These are phyloP conservation scores for Annulohypoxylon bovei DNA, from an alignment of 495 filamentous ascomycete species.

Conservation along the genomic window DNA sequence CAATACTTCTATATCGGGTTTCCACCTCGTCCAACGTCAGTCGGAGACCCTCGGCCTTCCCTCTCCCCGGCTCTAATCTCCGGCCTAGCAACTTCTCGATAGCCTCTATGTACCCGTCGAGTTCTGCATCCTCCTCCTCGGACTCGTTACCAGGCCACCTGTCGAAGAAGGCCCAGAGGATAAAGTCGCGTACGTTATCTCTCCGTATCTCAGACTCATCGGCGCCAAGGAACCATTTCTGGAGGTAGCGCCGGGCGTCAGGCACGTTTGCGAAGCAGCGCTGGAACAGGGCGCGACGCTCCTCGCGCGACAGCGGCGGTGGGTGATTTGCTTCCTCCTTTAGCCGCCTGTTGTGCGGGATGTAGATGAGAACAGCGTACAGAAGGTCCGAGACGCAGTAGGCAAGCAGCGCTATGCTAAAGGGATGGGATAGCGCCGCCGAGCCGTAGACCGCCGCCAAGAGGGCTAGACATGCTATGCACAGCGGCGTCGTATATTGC, in stretches of 20 bases:
- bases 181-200: slow-evolving; percentile 73
- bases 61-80: slow-evolving; percentile 60
- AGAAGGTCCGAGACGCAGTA: slow-evolving; percentile 58
- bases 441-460: slow-evolving; percentile 47
- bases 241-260: slow-evolving; percentile 65
- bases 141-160: slow-evolving; percentile 46
- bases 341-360: slow-evolving; percentile 61
- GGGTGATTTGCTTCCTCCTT: slow-evolving; percentile 64
- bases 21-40: slow-evolving; percentile 72
- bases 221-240: slow-evolving; percentile 72
- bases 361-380: slow-evolving; percentile 65
- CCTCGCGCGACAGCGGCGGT: slow-evolving; percentile 49
- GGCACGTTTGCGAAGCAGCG: slow-evolving; percentile 64
- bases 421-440: slow-evolving; percentile 38
- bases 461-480: slow-evolving; percentile 55
- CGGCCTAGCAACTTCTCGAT: slow-evolving; percentile 62
- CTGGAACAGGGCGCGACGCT: slow-evolving; percentile 62
- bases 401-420: slow-evolving; percentile 39
- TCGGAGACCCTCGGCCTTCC: slow-evolving; percentile 63
- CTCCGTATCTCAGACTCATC: slow-evolving; percentile 64
- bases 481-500: slow-evolving; percentile 63
- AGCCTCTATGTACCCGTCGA: slow-evolving; percentile 63
- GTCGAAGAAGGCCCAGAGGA: slow-evolving; percentile 72
- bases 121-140: slow-evolving; percentile 57
- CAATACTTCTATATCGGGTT: slow-evolving; percentile 67